Evolutionary conservation across 2,329 filamentous ascomycete species (phyloP).

Genomic region (Apiospora phragmitis): DNA sequence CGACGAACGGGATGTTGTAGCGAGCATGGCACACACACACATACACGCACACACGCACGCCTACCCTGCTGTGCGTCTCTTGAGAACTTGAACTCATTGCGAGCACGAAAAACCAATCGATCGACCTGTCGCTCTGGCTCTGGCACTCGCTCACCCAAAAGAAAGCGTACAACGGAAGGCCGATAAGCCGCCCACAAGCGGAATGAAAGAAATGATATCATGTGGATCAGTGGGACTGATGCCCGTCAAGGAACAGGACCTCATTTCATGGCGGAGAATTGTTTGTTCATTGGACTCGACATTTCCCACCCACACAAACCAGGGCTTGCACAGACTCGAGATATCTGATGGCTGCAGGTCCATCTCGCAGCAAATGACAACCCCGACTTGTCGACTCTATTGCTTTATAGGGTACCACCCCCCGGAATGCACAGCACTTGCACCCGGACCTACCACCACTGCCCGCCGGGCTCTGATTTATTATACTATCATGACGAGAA

Average conservation of each 20-base stretch:
- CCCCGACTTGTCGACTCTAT: not conserved
- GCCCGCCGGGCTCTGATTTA: not conserved
- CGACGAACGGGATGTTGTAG: not conserved
- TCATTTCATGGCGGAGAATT: conserved; percentile 6
- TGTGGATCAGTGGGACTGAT: not conserved
- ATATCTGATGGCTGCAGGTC: conserved; percentile 9
- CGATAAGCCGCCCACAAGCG: conserved; percentile 6
- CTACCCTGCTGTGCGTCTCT: not conserved
- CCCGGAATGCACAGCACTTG: not conserved
- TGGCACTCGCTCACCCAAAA: not conserved
- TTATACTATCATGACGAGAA: not conserved
- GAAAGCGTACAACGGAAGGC: not conserved
- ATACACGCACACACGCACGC: not conserved
- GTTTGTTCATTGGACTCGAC: conserved; percentile 7
- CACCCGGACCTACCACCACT: not conserved
- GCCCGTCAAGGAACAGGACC: not conserved
- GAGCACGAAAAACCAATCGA: not conserved
- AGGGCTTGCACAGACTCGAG: conserved; percentile 2
- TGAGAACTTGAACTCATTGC: not conserved
- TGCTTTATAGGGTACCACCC: not conserved
- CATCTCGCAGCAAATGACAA: conserved; percentile 4
- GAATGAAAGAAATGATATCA: conserved; percentile 1
- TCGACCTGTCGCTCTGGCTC: not conserved
- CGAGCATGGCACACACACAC: not conserved
- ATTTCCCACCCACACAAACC: conserved; percentile 1